phyloP scores from a whole-genome alignment of 2,329 filamentous ascomycete genomes.

The Pseudocercospora pini-densiflorae region DNA sequence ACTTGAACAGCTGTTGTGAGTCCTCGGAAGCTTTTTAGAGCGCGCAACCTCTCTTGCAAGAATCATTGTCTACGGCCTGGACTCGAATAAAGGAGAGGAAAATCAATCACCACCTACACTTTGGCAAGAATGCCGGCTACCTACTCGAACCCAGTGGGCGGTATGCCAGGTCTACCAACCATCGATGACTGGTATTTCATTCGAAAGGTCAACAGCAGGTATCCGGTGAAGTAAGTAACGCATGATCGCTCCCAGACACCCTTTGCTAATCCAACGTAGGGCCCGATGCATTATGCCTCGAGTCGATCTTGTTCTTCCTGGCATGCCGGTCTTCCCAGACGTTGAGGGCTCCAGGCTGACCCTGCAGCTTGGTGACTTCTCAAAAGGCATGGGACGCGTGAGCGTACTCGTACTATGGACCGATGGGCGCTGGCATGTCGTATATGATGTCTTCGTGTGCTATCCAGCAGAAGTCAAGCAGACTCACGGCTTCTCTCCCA shows the following conservation, averaged over 20 bases:
- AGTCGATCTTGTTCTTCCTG: neutral
- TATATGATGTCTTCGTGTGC: neutral
- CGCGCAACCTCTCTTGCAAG: too few species aligned
- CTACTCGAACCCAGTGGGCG: too few species aligned
- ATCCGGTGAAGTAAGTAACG: neutral
- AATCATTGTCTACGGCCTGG: too few species aligned
- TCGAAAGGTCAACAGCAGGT: neutral
- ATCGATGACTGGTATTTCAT: neutral
- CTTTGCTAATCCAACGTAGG: neutral
- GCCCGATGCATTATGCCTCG: neutral
- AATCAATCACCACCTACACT: too few species aligned
- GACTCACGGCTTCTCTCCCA: neutral
- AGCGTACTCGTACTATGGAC: neutral
- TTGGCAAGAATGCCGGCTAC: too few species aligned
- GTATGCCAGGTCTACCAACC: too few species aligned
- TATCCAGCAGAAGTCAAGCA: neutral
- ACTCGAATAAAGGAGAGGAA: too few species aligned
- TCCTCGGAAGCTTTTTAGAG: too few species aligned
- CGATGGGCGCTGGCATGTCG: neutral
- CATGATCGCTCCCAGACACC: neutral
- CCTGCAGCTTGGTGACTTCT: neutral
- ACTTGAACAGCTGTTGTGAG: too few species aligned
- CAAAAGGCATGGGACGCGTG: neutral
- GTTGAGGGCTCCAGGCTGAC: neutral
- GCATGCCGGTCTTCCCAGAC: neutral